phyloP scores from a whole-genome alignment of 441 rosid genomes.

The Cnidoscolus chayamansa region DNA sequence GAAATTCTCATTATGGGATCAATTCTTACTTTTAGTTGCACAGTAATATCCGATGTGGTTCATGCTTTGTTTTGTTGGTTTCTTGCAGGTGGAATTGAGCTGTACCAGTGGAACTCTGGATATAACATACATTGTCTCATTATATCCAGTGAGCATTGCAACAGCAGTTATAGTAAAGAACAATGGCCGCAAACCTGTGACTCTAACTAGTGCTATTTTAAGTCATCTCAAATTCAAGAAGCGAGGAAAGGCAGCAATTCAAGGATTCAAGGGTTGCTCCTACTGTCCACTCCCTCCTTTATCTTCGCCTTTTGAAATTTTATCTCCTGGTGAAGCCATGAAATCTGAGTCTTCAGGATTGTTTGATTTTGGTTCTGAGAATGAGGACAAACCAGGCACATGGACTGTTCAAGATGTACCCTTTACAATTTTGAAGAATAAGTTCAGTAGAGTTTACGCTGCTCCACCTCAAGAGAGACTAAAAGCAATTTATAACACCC shows the following conservation, averaged over 20 bases:
- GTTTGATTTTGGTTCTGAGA: conserved; percentile 55
- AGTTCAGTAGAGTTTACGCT: conserved; percentile 75
- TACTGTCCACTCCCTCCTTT: conserved; percentile 71
- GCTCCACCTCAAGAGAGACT: conserved; percentile 76
- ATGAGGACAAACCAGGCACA: conserved; percentile 62
- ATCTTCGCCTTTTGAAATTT: conserved; percentile 70
- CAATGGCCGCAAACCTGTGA: conserved; percentile 68
- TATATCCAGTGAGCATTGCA: conserved; percentile 73
- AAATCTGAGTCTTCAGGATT: conserved; percentile 64
- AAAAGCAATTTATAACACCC: conserved; percentile 63
- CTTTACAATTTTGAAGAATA: conserved; percentile 55
- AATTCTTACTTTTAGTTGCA: not conserved
- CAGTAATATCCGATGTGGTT: not conserved
- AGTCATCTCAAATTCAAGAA: conserved; percentile 68
- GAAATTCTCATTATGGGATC: not conserved
- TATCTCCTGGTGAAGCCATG: conserved; percentile 83
- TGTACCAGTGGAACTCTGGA: conserved; percentile 58
- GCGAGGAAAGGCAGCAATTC: conserved; percentile 55
- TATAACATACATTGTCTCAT: conserved; percentile 59
- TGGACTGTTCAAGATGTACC: conserved; percentile 73
- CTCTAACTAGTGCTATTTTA: conserved; percentile 61
- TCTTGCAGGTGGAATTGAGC: conserved; percentile 68
- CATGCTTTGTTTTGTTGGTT: conserved; percentile 12
- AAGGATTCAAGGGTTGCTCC: conserved; percentile 64
- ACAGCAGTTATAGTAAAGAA: conserved; percentile 72